Base-by-base conservation (phyloP, 2,329 filamentous ascomycete genomes). In the Xylariaceae sp. region DNA sequence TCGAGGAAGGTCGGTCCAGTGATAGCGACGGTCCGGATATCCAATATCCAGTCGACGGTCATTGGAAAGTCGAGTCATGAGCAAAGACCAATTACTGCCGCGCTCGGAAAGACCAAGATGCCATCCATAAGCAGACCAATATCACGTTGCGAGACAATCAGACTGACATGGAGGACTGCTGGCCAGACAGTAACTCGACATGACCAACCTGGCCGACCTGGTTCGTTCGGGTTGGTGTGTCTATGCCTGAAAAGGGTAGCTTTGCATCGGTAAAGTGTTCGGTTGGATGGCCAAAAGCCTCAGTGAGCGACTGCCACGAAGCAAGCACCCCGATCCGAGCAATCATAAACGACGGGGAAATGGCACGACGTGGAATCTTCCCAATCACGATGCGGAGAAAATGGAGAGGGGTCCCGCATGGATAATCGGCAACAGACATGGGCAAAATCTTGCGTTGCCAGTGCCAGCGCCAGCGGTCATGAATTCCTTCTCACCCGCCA, bases 251-350 rank as follows among this genome's bases (percentile, higher is more conserved):
- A 55, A 45, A 26, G 43, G 57, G 57, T 51, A 57, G 50, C 46
- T 53, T 44, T n/a, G 42, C 26, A 48, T 35, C 29, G 42, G 44
- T 56, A 41, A 56, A 52, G 50, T 54, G 47, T 57, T 51, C 62
- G 51, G 54, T 60, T 59, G 50, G 54, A 49, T 49, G 39, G 51
- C 56, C 57, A 27, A 37, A 32, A 49, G 49, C 53, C 58, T 64
- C 65, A 68, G 62, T 68, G 54, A 67, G 67, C 59, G 60, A 55
- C 37, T 67, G 67, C 67, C 67, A 69, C 67, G 67, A 69, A 69
- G 63, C 64, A 62, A 61, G 60, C 54, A 54, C 52, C 55, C 55
- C 48, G 54, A 55, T 54, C 47, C 58, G 52, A 64, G 62, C 57
- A 67, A 56, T 60, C 60, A 64, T 48, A 66, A 50, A 53, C 43